Conservation (phyloP, 2,329 filamentous ascomycete genomes). For the Hypoxylon sp. region DNA sequence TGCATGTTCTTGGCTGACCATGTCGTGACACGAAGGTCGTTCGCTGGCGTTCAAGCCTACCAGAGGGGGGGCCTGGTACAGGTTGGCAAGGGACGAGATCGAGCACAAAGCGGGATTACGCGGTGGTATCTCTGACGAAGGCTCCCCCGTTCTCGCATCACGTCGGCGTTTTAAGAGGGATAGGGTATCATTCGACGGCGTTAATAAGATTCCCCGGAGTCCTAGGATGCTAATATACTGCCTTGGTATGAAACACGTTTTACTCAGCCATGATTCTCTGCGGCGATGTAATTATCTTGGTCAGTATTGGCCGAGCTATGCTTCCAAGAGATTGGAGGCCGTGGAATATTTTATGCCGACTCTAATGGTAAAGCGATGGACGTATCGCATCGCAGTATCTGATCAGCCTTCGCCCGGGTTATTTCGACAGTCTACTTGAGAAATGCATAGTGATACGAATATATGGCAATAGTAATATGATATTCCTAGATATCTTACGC, state of each 20-base stretch:
- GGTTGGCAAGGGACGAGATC: conserved; percentile 1
- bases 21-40: not conserved
- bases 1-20: conserved; percentile 42
- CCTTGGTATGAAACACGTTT: not conserved
- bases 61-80: not conserved
- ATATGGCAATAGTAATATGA: not conserved
- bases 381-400: too few relatives aligned
- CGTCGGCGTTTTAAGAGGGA: conserved; percentile 37
- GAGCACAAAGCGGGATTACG: conserved; percentile 20
- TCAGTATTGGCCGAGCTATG: not conserved
- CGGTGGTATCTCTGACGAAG: conserved; percentile 22
- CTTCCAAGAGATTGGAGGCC: too few relatives aligned
- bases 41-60: not conserved
- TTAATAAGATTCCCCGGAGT: conserved; percentile 37
- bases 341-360: too few relatives aligned
- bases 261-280: not conserved
- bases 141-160: conserved; percentile 21
- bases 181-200: conserved; percentile 33
- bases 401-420: too few relatives aligned
- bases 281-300: not conserved
- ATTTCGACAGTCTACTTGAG: too few relatives aligned
- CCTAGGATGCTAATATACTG: conserved; percentile 27
- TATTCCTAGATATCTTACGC: not conserved
- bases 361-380: too few relatives aligned
- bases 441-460: too few relatives aligned